phyloP scores from a whole-genome alignment of 1,284 basidiomycete species.

The Trichosporon inkin region DNA sequence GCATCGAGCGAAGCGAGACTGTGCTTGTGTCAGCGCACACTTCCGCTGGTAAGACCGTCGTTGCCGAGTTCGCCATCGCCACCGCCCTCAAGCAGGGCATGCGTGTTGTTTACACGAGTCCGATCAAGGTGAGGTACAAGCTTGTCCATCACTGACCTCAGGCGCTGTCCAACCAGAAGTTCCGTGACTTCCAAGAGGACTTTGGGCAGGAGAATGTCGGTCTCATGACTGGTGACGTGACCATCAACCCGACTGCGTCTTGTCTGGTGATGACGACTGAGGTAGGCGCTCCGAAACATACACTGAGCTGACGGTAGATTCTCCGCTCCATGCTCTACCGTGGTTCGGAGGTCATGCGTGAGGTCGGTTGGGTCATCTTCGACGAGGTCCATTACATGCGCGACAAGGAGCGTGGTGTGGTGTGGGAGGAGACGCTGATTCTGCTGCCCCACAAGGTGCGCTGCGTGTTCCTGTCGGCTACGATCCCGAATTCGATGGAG shows the following conservation, averaged over 20 bases:
- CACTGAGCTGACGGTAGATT: conserved; percentile 60
- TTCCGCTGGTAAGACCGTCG: conserved; percentile 98
- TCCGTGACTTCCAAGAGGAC: conserved; percentile 92
- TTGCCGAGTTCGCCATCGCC: conserved; percentile 98
- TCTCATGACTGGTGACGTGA: conserved; percentile 99
- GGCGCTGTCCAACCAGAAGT: conserved; percentile 98
- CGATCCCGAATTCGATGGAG: conserved; percentile 99
- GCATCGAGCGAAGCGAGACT: conserved; percentile 94
- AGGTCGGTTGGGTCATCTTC: conserved; percentile 99
- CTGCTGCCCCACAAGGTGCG: conserved; percentile 91
- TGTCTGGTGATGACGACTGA: conserved; percentile 99
- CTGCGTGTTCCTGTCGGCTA: conserved; percentile 99
- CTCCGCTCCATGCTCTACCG: conserved; percentile 97
- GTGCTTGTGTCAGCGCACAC: conserved; percentile 98
- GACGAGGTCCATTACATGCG: conserved; percentile 99
- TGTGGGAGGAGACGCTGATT: conserved; percentile 86
- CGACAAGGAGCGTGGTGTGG: conserved; percentile 70
- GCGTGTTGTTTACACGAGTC: conserved; percentile 97
- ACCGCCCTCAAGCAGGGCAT: conserved; percentile 83
- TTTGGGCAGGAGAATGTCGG: conserved; percentile 85
- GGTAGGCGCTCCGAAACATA: conserved; percentile 54
- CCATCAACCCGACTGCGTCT: conserved; percentile 93
- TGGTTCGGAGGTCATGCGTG: conserved; percentile 98
- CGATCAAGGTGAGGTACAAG: conserved; percentile 78
- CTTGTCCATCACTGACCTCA: conserved; percentile 41